Percentiles rank a stretch among this genome's conserved stretches.
phyloP scores from a whole-genome alignment of 192 early-diverging fungal species.

The Podila verticillata region DNA sequence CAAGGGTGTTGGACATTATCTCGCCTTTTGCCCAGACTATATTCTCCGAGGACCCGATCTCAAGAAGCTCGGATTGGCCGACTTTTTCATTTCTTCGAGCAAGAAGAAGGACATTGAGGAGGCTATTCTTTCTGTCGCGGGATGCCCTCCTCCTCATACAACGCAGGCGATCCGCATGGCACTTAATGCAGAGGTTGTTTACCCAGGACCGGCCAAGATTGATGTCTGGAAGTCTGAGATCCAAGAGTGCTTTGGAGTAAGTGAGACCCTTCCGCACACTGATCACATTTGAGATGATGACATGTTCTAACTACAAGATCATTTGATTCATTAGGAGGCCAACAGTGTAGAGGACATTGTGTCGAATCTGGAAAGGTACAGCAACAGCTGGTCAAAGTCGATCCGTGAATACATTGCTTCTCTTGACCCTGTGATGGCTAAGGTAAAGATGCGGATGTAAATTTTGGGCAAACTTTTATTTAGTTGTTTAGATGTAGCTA shows the following conservation, averaged over 20 bases:
- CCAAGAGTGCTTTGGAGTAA: conserved; percentile 55
- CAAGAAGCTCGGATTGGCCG: conserved; percentile 53
- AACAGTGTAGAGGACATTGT: conserved; percentile 34
- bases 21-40: conserved; percentile 52
- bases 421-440: conserved; percentile 39
- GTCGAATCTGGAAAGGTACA: conserved; percentile 34
- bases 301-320: no score
- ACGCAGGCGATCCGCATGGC: conserved; percentile 52
- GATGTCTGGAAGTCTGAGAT: conserved; percentile 58
- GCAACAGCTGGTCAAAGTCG: conserved; percentile 53
- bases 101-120: conserved; percentile 54
- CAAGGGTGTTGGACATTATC: conserved; percentile 44
- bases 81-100: conserved; percentile 57
- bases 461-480: background rate
- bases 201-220: conserved; percentile 61
- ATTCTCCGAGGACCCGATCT: conserved; percentile 60
- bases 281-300: no score
- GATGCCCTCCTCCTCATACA: conserved; percentile 59
- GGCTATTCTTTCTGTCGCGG: conserved; percentile 48
- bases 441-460: conserved; percentile 25
- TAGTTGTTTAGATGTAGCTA: no score
- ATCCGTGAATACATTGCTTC: conserved; percentile 51
- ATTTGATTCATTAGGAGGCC: conserved; percentile 25
- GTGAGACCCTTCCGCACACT: background rate
- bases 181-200: conserved; percentile 51